phyloP scores from a whole-genome alignment of 768 basidiomycete genomes.

The Mrakia blollopis region DNA sequence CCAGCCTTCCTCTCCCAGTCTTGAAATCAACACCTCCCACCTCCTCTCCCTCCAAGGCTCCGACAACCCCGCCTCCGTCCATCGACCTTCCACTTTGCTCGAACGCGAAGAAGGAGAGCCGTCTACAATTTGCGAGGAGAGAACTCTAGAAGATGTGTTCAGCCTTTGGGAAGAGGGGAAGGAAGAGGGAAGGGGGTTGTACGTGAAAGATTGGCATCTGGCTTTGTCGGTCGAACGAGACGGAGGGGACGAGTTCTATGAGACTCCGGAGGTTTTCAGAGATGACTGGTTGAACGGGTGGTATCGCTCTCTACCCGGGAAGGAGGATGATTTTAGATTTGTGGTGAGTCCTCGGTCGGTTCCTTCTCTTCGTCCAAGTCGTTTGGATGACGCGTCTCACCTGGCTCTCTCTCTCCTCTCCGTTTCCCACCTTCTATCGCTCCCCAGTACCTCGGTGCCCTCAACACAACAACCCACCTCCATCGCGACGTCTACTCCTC shows the following conservation, averaged over 20 bases:
- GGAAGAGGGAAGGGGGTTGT: conserved; percentile 34
- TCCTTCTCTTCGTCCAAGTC: no score
- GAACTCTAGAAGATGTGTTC: conserved; percentile 39
- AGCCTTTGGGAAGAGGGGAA: conserved; percentile 39
- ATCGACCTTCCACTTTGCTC: background rate
- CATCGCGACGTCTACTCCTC: conserved; percentile 45
- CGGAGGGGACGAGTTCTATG: conserved; percentile 39
- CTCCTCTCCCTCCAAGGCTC: conserved; percentile 1
- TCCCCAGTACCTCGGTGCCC: conserved; percentile 41
- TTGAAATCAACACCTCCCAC: background rate
- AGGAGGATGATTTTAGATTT: conserved; percentile 14
- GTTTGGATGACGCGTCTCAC: conserved; percentile 43
- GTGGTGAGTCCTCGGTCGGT: conserved; percentile 10
- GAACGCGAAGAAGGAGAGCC: background rate
- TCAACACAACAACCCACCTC: conserved; percentile 42
- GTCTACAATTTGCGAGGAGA: conserved; percentile 37
- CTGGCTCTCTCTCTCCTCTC: conserved; percentile 31
- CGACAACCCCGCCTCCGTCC: background rate
- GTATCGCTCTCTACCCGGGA: background rate
- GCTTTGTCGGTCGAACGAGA: conserved; percentile 37
- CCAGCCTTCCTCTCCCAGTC: background rate
- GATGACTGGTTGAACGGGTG: conserved; percentile 35
- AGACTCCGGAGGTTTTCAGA: conserved; percentile 39
- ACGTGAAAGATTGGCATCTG: conserved; percentile 47
- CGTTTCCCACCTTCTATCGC: conserved; percentile 8